phyloP scores from a whole-genome alignment of 1,139 yeast genomes.

The Kodamaea fungicola region DNA sequence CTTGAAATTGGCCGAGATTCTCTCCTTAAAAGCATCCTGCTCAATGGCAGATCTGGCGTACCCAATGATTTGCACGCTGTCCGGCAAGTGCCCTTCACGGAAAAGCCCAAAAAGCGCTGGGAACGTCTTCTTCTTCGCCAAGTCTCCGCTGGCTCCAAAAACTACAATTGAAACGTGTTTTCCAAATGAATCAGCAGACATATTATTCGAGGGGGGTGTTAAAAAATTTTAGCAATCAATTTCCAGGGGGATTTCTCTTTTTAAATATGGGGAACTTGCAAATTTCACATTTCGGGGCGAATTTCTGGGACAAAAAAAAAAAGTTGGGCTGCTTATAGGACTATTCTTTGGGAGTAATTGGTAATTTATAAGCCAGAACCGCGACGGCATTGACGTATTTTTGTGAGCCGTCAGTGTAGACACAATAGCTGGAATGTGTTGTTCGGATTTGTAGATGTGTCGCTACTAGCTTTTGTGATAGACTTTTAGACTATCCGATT shows the following conservation, averaged over 20 bases:
- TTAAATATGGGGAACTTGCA: background rate
- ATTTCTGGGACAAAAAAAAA: background rate
- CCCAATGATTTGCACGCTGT: slow-evolving; percentile 72
- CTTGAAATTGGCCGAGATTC: slow-evolving; percentile 68
- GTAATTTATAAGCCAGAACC: too few relatives aligned
- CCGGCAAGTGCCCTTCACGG: slow-evolving; percentile 78
- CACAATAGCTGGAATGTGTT: too few relatives aligned
- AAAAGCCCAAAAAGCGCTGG: slow-evolving; percentile 72
- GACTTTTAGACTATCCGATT: too few relatives aligned
- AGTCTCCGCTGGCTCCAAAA: slow-evolving; percentile 95
- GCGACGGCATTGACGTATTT: too few relatives aligned
- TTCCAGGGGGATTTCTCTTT: background rate
- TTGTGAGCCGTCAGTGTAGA: too few relatives aligned
- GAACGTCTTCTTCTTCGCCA: slow-evolving; percentile 94
- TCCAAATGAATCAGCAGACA: slow-evolving; percentile 37
- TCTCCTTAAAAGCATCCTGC: slow-evolving; percentile 60
- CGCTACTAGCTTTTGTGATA: too few relatives aligned
- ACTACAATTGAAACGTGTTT: slow-evolving; percentile 74
- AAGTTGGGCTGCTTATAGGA: background rate
- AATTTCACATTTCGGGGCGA: background rate
- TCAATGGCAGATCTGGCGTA: slow-evolving; percentile 82
- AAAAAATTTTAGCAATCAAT: background rate
- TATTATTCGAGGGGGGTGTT: slow-evolving; percentile 1
- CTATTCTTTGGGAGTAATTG: too few relatives aligned
- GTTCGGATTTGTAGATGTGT: too few relatives aligned